Base-by-base conservation (phyloP, 1,139 yeast genomes). In the Blastobotrys indianensis region DNA sequence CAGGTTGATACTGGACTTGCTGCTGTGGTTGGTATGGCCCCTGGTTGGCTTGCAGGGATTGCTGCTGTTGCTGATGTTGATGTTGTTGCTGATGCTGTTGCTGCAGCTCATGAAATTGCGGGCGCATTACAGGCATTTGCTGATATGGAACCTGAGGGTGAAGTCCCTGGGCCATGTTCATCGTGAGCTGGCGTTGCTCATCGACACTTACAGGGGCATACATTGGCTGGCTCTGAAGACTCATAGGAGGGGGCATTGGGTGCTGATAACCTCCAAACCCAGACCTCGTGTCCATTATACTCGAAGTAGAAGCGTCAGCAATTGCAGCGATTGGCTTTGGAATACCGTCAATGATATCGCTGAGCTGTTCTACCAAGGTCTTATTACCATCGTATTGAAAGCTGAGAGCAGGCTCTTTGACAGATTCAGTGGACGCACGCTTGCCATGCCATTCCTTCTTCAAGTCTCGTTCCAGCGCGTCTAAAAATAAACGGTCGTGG, bases 401-500 rank as follows among this genome's bases (percentile, higher is more conserved):
- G 9, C 70, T 64, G 33, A 67, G 53, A 8, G 74, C 74, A 2
- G 74, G 74, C 50, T 70, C 74, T 8, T 66, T 55, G 9, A 63
- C 61, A 2, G 74, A 69, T 25, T 61, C 64, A 0, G 74, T 68
- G 12, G 71, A 62, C 12, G 71, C 57, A 37, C 58, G 61, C 35
- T 62, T 61, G 33, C 62, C 63, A 34, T 57, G 49, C 16, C 63
- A 54, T 44, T 90, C 97, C 59, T 86, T 82, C 64, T 88, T 88
- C 61, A 90, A 68, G 61, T 92, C 98, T 57, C 98, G 73, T 65
- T 90, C 97, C 46, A 92, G 69, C 0, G 97, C 97, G 65, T 92
- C 98, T 2, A 92, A 81, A 76, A 92, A 90, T 43, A 92, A 69
- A 60, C 85, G 82, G 62, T 92, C 97, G 66, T 92, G 97, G 37